Evolutionary conservation across 192 early-diverging fungal species (phyloP).

Genomic region (Coemansia sp.): DNA sequence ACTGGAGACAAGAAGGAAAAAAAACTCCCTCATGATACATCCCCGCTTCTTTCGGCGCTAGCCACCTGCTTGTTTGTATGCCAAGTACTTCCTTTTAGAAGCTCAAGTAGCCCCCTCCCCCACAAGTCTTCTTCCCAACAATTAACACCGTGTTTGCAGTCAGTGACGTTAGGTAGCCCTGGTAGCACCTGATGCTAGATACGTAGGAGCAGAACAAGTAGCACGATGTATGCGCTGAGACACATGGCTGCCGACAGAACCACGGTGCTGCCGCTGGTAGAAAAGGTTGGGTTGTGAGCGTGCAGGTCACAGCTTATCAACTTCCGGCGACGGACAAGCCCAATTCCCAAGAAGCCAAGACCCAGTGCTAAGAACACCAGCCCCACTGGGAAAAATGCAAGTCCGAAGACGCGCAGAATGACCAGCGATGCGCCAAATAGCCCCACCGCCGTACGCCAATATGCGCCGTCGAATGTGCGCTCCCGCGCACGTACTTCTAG

Average conservation of each 20-base stretch:
- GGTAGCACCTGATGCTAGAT: conserved; percentile 9
- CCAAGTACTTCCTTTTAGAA: too few relatives aligned
- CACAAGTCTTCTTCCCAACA: neutral
- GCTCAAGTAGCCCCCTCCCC: neutral
- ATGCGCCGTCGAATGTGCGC: conserved; percentile 54
- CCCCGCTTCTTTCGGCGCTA: neutral
- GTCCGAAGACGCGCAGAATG: conserved; percentile 46
- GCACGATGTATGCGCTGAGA: conserved; percentile 33
- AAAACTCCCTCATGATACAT: neutral
- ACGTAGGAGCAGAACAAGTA: conserved; percentile 38
- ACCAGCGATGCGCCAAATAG: conserved; percentile 51
- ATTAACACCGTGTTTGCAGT: neutral
- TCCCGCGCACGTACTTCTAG: conserved; percentile 54
- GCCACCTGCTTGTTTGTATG: neutral
- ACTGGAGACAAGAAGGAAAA: neutral
- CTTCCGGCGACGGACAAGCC: conserved; percentile 35
- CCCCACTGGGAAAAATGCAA: conserved; percentile 45
- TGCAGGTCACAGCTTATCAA: conserved; percentile 29
- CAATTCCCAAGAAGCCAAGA: conserved; percentile 46
- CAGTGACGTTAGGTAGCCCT: neutral
- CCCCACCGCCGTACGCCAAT: conserved; percentile 53
- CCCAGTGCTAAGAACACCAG: conserved; percentile 51
- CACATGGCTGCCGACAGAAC: conserved; percentile 43
- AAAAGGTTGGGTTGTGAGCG: conserved; percentile 36
- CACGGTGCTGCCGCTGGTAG: conserved; percentile 38